Evolutionary conservation across 169 alveolate genomes (phyloP).

Genomic region (Babesia bovis): DNA sequence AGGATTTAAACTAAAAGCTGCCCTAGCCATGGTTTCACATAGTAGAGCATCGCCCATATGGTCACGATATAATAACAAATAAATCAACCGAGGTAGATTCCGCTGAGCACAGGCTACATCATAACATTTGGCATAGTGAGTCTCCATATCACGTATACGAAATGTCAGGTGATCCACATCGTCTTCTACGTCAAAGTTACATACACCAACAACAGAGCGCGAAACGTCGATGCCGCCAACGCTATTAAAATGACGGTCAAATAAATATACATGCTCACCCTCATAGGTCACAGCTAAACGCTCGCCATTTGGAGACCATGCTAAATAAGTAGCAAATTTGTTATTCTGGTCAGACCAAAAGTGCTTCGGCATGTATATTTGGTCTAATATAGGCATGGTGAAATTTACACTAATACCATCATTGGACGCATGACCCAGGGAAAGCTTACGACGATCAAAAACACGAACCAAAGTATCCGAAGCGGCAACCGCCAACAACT

Average conservation of each 20-base stretch:
- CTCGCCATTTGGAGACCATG: slow-evolving; percentile 59
- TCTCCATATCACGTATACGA: slow-evolving; percentile 8
- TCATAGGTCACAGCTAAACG: slow-evolving; percentile 60
- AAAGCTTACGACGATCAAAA: slow-evolving; percentile 67
- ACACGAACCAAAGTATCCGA: slow-evolving; percentile 66
- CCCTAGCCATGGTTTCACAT: slow-evolving; percentile 21
- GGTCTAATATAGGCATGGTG: slow-evolving; percentile 51
- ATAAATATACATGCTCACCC: slow-evolving; percentile 61
- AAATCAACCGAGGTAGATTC: slow-evolving; percentile 8
- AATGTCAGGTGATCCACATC: not conserved
- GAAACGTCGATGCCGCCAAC: slow-evolving; percentile 30
- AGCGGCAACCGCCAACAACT: slow-evolving; percentile 67
- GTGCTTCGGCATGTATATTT: slow-evolving; percentile 62
- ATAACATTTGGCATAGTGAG: slow-evolving; percentile 5
- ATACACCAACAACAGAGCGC: not conserved
- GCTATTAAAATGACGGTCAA: slow-evolving; percentile 45
- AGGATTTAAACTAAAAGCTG: not conserved
- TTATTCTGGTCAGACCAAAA: slow-evolving; percentile 53
- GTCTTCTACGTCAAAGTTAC: slow-evolving; percentile 1
- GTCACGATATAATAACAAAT: slow-evolving; percentile 12
- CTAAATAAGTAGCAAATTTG: slow-evolving; percentile 37
- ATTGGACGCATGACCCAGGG: slow-evolving; percentile 11
- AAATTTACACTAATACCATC: slow-evolving; percentile 32
- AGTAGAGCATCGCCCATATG: slow-evolving; percentile 29
- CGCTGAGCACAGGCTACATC: slow-evolving; percentile 15